Conservation (phyloP, 2,329 filamentous ascomycete genomes). For the Fusarium multiceps region DNA sequence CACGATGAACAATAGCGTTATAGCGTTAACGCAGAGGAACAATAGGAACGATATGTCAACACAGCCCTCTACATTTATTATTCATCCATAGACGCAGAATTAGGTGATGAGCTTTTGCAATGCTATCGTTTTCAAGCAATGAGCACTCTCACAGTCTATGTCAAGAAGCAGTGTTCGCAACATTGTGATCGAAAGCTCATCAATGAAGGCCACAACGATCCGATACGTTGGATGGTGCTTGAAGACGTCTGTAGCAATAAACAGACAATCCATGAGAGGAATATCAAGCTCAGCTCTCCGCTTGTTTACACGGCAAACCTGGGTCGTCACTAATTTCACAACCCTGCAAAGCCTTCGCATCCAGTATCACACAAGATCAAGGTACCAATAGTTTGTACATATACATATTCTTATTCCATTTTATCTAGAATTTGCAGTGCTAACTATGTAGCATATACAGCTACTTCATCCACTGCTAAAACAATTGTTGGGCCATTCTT, state of each 20-base stretch:
- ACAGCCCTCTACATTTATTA: background rate
- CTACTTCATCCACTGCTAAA: background rate
- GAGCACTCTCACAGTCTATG: background rate
- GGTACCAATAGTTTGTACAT: background rate
- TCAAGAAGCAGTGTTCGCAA: background rate
- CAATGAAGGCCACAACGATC: background rate
- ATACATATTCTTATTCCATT: background rate
- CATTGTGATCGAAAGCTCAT: background rate
- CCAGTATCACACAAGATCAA: background rate
- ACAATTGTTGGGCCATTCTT: conserved; percentile 1
- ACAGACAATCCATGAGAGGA: background rate
- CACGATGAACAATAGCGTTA: background rate
- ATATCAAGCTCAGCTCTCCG: background rate
- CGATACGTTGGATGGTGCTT: background rate
- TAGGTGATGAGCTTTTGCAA: background rate
- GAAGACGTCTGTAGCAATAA: background rate
- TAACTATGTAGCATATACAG: conserved; percentile 8
- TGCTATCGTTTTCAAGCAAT: background rate
- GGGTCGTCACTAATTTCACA: background rate
- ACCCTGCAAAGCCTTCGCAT: too few species aligned
- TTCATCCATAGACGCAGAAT: fast-evolving
- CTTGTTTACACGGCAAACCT: background rate
- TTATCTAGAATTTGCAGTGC: background rate
- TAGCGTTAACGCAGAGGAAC: too few species aligned
- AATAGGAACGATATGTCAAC: background rate